These are phyloP conservation scores for Calonectria hawksworthii DNA, from an alignment of 2,329 filamentous ascomycete genomes.

Conservation along the genomic window DNA sequence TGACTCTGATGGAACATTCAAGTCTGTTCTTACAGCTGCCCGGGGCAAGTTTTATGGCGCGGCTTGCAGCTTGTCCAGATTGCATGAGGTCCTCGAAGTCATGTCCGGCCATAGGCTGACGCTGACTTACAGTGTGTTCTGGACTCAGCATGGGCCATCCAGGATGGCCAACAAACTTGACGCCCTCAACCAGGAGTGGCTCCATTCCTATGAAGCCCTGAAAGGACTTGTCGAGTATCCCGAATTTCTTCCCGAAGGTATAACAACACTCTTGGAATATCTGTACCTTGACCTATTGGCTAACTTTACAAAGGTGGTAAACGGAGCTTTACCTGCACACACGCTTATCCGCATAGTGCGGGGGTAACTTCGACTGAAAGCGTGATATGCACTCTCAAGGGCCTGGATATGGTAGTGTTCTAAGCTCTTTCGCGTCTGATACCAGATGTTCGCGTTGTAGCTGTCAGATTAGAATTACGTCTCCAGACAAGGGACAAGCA, in stretches of 20 bases:
- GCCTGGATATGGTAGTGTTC: constrained; percentile 60
- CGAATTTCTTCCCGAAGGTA: constrained; percentile 14
- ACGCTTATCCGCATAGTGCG: constrained; percentile 61
- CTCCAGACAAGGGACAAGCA: background rate
- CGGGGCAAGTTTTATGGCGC: too few relatives aligned
- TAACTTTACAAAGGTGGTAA: constrained; percentile 54
- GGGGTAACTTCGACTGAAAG: constrained; percentile 8
- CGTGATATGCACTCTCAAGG: constrained; percentile 59
- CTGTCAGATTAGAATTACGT: background rate
- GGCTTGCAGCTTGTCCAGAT: too few relatives aligned
- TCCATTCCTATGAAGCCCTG: constrained; percentile 21
- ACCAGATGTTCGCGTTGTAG: background rate
- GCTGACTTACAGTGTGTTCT: constrained; percentile 71
- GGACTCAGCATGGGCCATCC: constrained; percentile 45
- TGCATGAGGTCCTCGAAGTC: constrained; percentile 67
- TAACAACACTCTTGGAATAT: too few relatives aligned
- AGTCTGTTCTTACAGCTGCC: too few relatives aligned
- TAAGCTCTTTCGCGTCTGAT: constrained; percentile 32
- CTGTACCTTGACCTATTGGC: accelerated
- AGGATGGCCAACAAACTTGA: constrained; percentile 34
- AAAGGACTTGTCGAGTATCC: constrained; percentile 16
- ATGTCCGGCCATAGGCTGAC: constrained; percentile 67
- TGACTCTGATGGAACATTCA: too few relatives aligned
- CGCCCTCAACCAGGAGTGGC: constrained; percentile 28
- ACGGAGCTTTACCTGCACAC: constrained; percentile 60